Conservation (phyloP, 768 basidiomycete species). For the Astraeus odoratus region DNA sequence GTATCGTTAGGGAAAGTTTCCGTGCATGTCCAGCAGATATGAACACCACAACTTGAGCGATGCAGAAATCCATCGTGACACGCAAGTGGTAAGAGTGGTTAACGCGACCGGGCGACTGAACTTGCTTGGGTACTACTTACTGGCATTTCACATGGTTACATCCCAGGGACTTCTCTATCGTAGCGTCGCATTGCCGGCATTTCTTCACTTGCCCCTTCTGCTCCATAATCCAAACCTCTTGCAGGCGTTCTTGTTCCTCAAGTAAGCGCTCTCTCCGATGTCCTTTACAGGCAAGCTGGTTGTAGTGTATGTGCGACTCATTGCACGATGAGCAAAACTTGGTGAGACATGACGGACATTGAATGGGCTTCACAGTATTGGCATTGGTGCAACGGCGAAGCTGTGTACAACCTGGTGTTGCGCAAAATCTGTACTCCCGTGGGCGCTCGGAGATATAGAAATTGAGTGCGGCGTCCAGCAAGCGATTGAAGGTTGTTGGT, state of each 20-base stretch:
- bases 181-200: conserved; percentile 63
- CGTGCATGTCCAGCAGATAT: too few relatives aligned
- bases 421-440: conserved; percentile 63
- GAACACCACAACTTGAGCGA: too few relatives aligned
- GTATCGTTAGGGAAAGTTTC: too few relatives aligned
- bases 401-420: conserved; percentile 70
- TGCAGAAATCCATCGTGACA: too few relatives aligned
- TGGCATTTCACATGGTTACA: conserved; percentile 77
- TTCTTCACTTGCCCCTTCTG: conserved; percentile 55
- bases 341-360: conserved; percentile 63
- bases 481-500: conserved; percentile 42
- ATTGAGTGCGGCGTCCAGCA: conserved; percentile 52
- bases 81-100: too few relatives aligned
- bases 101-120: too few relatives aligned
- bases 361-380: conserved; percentile 35
- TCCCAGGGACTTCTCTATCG: conserved; percentile 64
- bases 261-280: conserved; percentile 17
- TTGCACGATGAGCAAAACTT: conserved; percentile 61
- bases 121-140: too few relatives aligned
- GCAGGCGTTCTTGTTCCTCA: conserved; percentile 40
- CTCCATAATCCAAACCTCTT: conserved; percentile 48
- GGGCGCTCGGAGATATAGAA: conserved; percentile 51
- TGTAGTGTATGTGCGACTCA: conserved; percentile 56
- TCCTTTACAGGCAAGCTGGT: conserved; percentile 50
- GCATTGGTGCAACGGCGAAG: conserved; percentile 50